phyloP scores from a whole-genome alignment of 2,329 filamentous ascomycete species.

The Leptosphaerulina australis region DNA sequence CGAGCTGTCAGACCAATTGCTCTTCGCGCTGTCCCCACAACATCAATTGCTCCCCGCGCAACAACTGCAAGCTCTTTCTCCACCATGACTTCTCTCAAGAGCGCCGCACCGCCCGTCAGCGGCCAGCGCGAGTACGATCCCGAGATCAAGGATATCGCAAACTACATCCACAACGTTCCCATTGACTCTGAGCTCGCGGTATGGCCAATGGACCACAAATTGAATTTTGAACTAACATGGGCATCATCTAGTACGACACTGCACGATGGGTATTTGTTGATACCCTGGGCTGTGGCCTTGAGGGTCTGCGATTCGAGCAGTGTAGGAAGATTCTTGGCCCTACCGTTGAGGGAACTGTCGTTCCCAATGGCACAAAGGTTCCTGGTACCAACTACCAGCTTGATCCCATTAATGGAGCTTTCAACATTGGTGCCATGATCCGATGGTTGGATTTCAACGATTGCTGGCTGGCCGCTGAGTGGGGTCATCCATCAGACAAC shows the following conservation, averaged over 20 bases:
- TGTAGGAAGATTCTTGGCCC: constrained; percentile 95
- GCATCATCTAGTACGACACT: constrained; percentile 75
- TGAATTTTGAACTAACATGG: constrained; percentile 22
- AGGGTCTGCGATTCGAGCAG: constrained; percentile 93
- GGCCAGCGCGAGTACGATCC: constrained; percentile 72
- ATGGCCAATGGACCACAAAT: constrained; percentile 50
- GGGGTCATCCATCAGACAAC: constrained; percentile 99
- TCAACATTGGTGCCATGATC: constrained; percentile 99
- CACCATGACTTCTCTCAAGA: constrained; percentile 48
- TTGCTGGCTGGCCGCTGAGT: constrained; percentile 98
- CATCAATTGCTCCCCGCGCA: constrained; percentile 31
- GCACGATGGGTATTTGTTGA: constrained; percentile 96
- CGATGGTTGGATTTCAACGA: constrained; percentile 99
- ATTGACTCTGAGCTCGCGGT: constrained; percentile 93
- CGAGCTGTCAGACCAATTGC: constrained; percentile 49
- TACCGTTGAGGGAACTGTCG: constrained; percentile 84
- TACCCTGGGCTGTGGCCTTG: constrained; percentile 93
- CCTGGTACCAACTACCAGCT: constrained; percentile 92
- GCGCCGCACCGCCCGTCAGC: constrained; percentile 39
- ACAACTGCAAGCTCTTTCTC: constrained; percentile 42
- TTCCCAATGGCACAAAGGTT: constrained; percentile 90
- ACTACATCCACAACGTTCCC: constrained; percentile 90
- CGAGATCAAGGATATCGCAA: constrained; percentile 93
- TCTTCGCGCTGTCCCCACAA: constrained; percentile 32
- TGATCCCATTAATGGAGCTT: constrained; percentile 92